Base-by-base conservation (phyloP, 768 basidiomycete species). In the Saitozyma sp. region DNA sequence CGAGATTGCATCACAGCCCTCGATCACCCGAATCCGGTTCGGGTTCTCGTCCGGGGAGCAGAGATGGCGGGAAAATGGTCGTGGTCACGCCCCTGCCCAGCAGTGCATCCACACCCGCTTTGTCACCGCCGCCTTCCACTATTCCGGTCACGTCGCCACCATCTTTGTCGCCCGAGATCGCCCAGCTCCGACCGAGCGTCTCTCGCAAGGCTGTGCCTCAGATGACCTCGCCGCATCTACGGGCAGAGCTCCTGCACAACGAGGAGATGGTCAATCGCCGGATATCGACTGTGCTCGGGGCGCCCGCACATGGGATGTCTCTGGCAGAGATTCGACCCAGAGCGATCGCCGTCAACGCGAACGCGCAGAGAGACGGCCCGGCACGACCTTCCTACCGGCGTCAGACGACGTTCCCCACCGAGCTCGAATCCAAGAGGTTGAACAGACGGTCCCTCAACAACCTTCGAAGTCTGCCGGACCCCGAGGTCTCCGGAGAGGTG, bases 381-480 rank as follows among this genome's bases (percentile, higher is more conserved):
- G 29, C 19, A n/a, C 59, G 56, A n/a, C 56, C 60, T 37, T 38
- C 56, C 16, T 43, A 53, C 38, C 60, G 61, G 20, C 50, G 57
- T 9, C 61, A 66, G 42, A 50, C 19, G 9, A 9, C 51, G 9
- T 38, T 13, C 59, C 50, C 50, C 52, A 54, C 29, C 59, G 13
- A 49, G 42, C 60, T 43, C 16, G 29, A 29, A 5, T 29, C 29
- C 29, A 29, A 29, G 29, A 29, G 5, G 5, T 29, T 29, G 2
- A 29, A 29, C 29, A 29, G 29, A 29, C 29, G 29, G 29, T 29
- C 29, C 29, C 29, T 29, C 29, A 29, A 29, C 29, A 29, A 29
- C 29, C 29, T 29, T 29, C 29, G 29, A 29, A 29, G 29, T 5
- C 29, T 29, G 29, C 29, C 29, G 2, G 29, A 29, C 29, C 29